Base-by-base conservation (phyloP, 1,139 yeast genomes). In the Geotrichum cucujoidarum region DNA sequence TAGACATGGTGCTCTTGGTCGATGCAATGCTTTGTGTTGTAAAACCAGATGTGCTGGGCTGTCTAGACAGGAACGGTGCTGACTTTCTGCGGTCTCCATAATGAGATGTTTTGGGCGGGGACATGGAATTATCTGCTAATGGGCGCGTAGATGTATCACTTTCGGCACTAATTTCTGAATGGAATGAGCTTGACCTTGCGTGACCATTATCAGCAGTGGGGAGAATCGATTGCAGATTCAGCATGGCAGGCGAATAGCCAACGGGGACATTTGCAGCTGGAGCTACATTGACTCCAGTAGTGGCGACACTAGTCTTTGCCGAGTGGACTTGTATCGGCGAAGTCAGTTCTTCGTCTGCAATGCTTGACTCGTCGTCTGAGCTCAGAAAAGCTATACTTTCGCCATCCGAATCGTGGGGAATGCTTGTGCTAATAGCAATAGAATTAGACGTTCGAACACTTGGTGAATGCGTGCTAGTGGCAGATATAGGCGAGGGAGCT, bases 71-170 rank as follows among this genome's bases (percentile, higher is more conserved):
- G 24, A 40, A 46, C 14, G 49, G 49, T 7, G 45, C 45, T 3
- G 49, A 40, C 29, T 46, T 46, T 17, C 49, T 32, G 21, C 45
- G 38, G 20, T 41, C 45, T 17, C 34, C 40, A 17, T 37, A 37
- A 18, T 31, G 29, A 8, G n/a, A 14, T 11, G 36, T 40, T 22
- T 46, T 46, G 3, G 45, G 33, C 7, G 36, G 30, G 22, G 36
- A 42, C 10, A 41, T 16, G 4, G 24, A 37, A 11, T 38, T 42
- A n/a, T 36, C 13, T 11, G 36, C 42, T 18, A 34, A 8, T 8
- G 49, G 22, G 22, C 34, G 32, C 5, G 41, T 21, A n/a, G 49
- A 39, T 16, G 45, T 30, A 17, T 46, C 39, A 2, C 45, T 33
- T 17, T 27, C 33, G 7, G 30, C 40, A 29, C 48, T 45, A 14